Evolutionary conservation across 805 yeast species (phyloP).

Genomic region (Yarrowia bubula): DNA sequence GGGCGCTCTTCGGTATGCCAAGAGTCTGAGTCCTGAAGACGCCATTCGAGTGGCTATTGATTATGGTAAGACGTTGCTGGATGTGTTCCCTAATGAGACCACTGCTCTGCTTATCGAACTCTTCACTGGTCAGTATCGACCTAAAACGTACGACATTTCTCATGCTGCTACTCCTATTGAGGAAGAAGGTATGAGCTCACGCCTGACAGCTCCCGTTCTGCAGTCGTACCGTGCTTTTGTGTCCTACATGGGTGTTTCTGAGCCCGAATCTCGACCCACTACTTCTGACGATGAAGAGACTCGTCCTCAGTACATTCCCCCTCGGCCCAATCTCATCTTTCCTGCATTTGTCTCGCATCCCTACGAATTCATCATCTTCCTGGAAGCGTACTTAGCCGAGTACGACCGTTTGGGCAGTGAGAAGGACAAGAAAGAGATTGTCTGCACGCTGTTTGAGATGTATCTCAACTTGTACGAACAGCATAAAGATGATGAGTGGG

Average conservation of each 20-base stretch:
- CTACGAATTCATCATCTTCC: conserved; percentile 81
- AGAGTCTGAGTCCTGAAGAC: conserved; percentile 71
- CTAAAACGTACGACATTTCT: conserved; percentile 37
- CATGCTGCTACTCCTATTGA: not conserved
- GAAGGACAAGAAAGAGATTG: conserved; percentile 68
- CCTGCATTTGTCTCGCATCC: conserved; percentile 84
- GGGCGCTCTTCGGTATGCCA: conserved; percentile 62
- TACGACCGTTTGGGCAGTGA: conserved; percentile 67
- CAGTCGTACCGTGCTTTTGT: conserved; percentile 60
- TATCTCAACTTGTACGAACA: conserved; percentile 60
- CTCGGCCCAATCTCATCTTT: conserved; percentile 82
- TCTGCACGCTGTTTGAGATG: conserved; percentile 78
- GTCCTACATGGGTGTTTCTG: conserved; percentile 46
- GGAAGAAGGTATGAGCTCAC: conserved; percentile 26
- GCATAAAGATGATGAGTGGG: conserved; percentile 53
- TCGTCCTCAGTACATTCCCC: conserved; percentile 79
- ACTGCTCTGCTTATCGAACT: conserved; percentile 79
- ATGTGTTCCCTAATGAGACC: conserved; percentile 70
- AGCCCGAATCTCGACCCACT: not conserved
- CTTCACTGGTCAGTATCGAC: conserved; percentile 79
- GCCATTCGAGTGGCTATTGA: conserved; percentile 67
- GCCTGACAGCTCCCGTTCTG: conserved; percentile 39
- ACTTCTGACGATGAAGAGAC: conserved; percentile 20
- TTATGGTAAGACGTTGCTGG: conserved; percentile 63
- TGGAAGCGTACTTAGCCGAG: conserved; percentile 85